Evolutionary conservation across 2,329 filamentous ascomycete genomes (phyloP).

Genomic region (Colletotrichum echinochloae): DNA sequence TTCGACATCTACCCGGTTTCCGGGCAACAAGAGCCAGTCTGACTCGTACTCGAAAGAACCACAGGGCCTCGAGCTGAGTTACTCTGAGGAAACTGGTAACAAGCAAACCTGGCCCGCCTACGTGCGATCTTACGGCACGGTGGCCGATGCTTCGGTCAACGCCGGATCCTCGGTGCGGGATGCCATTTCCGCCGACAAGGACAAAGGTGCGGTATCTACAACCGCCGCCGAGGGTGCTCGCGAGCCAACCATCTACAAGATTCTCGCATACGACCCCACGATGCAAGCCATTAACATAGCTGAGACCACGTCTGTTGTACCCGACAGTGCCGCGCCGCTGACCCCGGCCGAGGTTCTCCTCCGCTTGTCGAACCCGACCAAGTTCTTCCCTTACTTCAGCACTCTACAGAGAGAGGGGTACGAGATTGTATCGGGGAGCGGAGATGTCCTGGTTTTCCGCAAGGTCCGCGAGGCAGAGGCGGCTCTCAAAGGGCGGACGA

Average conservation of each 20-base stretch:
- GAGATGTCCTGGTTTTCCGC: constrained; percentile 75
- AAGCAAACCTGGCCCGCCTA: constrained; percentile 50
- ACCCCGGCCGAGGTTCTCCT: constrained; percentile 71
- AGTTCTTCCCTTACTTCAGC: constrained; percentile 74
- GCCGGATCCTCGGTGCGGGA: constrained; percentile 5
- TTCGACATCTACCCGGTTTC: constrained; percentile 21
- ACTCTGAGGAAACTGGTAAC: constrained; percentile 56
- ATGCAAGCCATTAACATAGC: constrained; percentile 69
- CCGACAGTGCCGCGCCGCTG: constrained; percentile 60
- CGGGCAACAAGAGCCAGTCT: constrained; percentile 42
- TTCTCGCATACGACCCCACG: constrained; percentile 73
- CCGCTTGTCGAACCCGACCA: constrained; percentile 70
- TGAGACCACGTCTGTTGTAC: constrained; percentile 69
- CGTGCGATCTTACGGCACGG: constrained; percentile 50
- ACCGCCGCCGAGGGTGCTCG: constrained; percentile 24
- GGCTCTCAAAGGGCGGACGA: constrained; percentile 32
- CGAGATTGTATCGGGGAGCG: constrained; percentile 73
- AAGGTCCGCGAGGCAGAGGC: constrained; percentile 60
- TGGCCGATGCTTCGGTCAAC: constrained; percentile 25
- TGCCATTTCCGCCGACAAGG: neutral
- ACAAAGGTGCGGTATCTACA: neutral
- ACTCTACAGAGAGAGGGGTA: constrained; percentile 71
- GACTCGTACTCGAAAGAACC: constrained; percentile 59
- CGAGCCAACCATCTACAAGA: constrained; percentile 64
- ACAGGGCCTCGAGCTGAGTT: constrained; percentile 62